Evolutionary conservation across 148 eudicot species (phyloP), one percentile per base, ranked within the genome.

Genomic region (Diospyros lotus): DNA sequence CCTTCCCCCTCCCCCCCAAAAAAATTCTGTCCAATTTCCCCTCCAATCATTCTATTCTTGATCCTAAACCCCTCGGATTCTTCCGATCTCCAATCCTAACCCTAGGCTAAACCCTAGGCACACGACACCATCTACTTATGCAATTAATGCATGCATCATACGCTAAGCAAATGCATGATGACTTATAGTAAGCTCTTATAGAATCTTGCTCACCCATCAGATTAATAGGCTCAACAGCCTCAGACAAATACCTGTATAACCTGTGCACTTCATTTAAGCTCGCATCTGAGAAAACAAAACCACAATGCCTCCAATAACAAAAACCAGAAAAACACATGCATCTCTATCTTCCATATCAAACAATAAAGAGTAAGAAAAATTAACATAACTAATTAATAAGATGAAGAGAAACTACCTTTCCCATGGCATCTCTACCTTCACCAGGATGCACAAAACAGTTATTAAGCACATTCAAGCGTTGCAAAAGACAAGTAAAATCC

Each of bases 391-490:
- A 41, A 69, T 9, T 4, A 10, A 43, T 2, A 68, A 77, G 75
- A 10, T 28, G 62, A 39, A 17, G 77, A 79, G 74, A 54, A 86
- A 88, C 45, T 76, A 91, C 94, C 88, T 91, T 89, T 72, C 68
- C 77, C 54, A 82, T 58, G 9, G 74, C 77, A 64, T 84, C 66
- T 76, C 80, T 76, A 81, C 80, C 83, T 85, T 79, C 87, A 82
- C 76, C 55, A 45, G 73, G 64, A 61, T 59, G 73, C 6, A 76
- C 67, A 80, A 87, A 82, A 61, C 75, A 72, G 39, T 84, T 79
- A 73, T 84, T 84, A 72, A 84, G 73, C 40, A 75, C 62, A 75
- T 86, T 83, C 75, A 93, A 71, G 74, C 80, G 93, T 64, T 80
- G 77, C 76, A 80, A 79, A 64, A 87, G 77, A 51, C 69, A 80